Evolutionary conservation across 495 filamentous ascomycete genomes (phyloP).

Genomic region (Rusavskia elegans): DNA sequence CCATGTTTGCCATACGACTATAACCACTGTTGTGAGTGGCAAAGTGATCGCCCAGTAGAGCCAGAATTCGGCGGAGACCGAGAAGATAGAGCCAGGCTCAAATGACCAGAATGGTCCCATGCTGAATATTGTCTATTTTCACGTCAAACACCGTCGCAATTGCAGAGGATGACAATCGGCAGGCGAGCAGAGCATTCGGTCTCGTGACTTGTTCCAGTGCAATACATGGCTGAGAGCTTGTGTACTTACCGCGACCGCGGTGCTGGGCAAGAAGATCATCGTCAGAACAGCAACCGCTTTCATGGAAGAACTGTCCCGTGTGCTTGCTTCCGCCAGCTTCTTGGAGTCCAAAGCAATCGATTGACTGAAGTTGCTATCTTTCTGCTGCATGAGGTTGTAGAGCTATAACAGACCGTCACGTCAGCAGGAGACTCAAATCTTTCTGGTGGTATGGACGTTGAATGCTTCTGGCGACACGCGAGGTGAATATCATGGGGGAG

Average conservation of each 20-base stretch:
- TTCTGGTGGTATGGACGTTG: no score
- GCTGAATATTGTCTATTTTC: background rate
- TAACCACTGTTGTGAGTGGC: background rate
- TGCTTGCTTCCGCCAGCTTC: background rate
- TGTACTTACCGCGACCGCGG: background rate
- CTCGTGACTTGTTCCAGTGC: background rate
- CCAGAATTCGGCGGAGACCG: background rate
- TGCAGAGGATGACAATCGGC: no score
- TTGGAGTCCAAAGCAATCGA: background rate
- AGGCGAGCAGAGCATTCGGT: no score
- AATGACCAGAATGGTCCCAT: constrained; percentile 1
- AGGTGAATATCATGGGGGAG: background rate
- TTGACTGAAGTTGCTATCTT: background rate
- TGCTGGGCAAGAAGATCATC: background rate
- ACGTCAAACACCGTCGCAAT: no score
- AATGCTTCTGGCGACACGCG: no score
- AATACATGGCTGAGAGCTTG: background rate
- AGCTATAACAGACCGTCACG: background rate
- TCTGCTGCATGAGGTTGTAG: background rate
- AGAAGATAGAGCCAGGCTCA: background rate
- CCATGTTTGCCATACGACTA: background rate
- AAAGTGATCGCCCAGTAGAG: background rate
- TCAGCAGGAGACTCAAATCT: background rate
- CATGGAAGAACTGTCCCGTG: background rate
- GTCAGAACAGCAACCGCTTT: background rate